These are phyloP conservation scores for Pichia sp. DNA, from an alignment of 1,139 yeast species.

Conservation along the genomic window DNA sequence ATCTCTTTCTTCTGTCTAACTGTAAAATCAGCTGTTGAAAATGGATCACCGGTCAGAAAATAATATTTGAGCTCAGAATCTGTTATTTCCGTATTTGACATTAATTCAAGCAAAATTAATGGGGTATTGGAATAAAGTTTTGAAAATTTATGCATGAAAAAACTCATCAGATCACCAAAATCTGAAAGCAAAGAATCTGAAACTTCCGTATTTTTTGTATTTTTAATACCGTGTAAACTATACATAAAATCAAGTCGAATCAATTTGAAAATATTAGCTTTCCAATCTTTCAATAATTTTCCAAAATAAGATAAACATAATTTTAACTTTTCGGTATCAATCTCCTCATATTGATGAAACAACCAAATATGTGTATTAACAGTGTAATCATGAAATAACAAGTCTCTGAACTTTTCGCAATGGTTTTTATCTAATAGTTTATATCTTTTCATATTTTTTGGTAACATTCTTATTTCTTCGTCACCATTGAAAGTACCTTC, in stretches of 20 bases:
- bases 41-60: slow-evolving; percentile 46
- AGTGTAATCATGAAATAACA: slow-evolving; percentile 23
- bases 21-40: slow-evolving; percentile 1
- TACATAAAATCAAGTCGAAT: slow-evolving; percentile 71
- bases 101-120: slow-evolving; percentile 46
- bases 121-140: slow-evolving; percentile 47
- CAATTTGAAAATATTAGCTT: slow-evolving; percentile 54
- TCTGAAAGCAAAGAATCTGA: slow-evolving; percentile 38
- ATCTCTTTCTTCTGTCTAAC: slow-evolving; percentile 8
- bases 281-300: slow-evolving; percentile 57
- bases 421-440: slow-evolving; percentile 31
- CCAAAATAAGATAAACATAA: slow-evolving; percentile 67
- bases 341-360: slow-evolving; percentile 51
- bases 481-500: slow-evolving; percentile 13
- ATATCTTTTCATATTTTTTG: slow-evolving; percentile 14
- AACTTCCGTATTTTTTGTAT: slow-evolving; percentile 24
- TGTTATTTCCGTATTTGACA: slow-evolving; percentile 52
- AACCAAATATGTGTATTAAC: slow-evolving; percentile 30
- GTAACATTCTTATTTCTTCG: neutral
- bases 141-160: slow-evolving; percentile 61
- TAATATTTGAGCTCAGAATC: slow-evolving; percentile 30
- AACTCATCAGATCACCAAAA: slow-evolving; percentile 59
- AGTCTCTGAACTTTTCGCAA: slow-evolving; percentile 19
- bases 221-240: slow-evolving; percentile 40
- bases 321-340: slow-evolving; percentile 55